Evolutionary conservation across 768 basidiomycete species (phyloP), one percentile per base, ranked within the genome.

Genomic region (Hericium alpestre): DNA sequence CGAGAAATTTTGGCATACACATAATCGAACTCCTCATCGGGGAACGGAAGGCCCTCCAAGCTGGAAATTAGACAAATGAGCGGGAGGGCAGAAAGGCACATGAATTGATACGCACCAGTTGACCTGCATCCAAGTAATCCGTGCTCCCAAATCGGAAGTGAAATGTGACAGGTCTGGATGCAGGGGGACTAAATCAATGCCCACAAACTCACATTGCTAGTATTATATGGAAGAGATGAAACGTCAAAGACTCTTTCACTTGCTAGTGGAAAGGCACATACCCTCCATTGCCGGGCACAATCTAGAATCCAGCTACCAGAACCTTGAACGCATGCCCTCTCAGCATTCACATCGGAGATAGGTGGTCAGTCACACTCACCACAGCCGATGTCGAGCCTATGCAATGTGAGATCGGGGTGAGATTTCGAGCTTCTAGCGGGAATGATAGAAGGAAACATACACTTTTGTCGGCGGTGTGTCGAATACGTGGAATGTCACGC

Each of bases 261-360:
- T 32, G 37, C 32, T 13, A 54, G 47, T 55, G 25, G 27, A 2
- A 49, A 51, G 43, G 22, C 22, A 41, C 10, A 64, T 54, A 76
- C 82, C 73, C 80, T 80, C 87, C 87, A 90, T 27, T 69, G 67
- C 59, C 73, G 73, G 10, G 86, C 85, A 61, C 80, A 80, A 38
- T 83, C 76, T 54, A 88, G 61, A 48, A 87, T 77, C 87, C 87
- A 90, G 16, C 79, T 77, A 15, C 87, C 87, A n/a, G 83, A 81
- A 7, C 86, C 84, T 84, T 61, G 37, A 32, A 27, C 40, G 10
- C 12, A 41, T 32, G 5, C 8, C 32, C 32, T 32, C 32, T 25
- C 9, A 39, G 56, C 53, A 25, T 37, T 50, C 1, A 56, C 37
- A 38, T 27, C 25, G 40, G 32, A 38, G 6, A 22, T 47, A 20